Base-by-base conservation (phyloP, 768 basidiomycete genomes). In the Lyophyllum decastes region DNA sequence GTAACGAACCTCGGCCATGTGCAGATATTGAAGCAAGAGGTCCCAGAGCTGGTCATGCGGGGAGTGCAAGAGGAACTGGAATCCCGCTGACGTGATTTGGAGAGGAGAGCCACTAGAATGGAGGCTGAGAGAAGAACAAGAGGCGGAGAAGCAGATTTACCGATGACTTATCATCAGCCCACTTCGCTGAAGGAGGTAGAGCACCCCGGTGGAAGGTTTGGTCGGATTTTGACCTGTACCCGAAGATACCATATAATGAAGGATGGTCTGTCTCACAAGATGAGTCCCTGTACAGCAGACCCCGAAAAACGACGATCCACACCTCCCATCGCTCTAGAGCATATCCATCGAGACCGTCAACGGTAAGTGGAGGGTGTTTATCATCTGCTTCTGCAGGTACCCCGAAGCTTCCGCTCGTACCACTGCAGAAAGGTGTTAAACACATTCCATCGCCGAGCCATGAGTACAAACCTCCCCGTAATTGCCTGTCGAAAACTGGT, bases 171-270 rank as follows among this genome's bases (percentile, higher is more conserved):
- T 78, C 97, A 98, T 98, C 55, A 99, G 78, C 17, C 90, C 90
- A 69, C 93, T 94, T 40, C 87, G 79, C 65, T 91, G 81, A 2
- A 99, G 79, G 7, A 98, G 80, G 66, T 85, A 89, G 9, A 96
- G 77, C 14, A 98, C 95, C 19, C 88, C 90, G 60, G 86, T 84
- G 0, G 91, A 91, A 6, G 95, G 94, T 68, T 83, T 85, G 8
- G 86, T 75, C 24, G 90, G 84, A 35, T 82, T 76, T 68, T 90
- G 85, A n/a, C 86, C 92, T 26, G 84, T 86, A 12, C 87, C 92
- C 30, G 91, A 96, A 9, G 93, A 95, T 3, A 99, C 97, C 95
- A 99, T 97, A 68, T 92, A 98, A 72, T 98, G 94, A 44, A 98
- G 80, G 65, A 98, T 96, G 0, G 94, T 95, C 95, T 98, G 60